Percentiles rank a stretch among this genome's conserved stretches.
These are phyloP conservation scores for Triticum urartu DNA, from an alignment of 176 grass and related monocot genomes.

Conservation along the genomic window DNA sequence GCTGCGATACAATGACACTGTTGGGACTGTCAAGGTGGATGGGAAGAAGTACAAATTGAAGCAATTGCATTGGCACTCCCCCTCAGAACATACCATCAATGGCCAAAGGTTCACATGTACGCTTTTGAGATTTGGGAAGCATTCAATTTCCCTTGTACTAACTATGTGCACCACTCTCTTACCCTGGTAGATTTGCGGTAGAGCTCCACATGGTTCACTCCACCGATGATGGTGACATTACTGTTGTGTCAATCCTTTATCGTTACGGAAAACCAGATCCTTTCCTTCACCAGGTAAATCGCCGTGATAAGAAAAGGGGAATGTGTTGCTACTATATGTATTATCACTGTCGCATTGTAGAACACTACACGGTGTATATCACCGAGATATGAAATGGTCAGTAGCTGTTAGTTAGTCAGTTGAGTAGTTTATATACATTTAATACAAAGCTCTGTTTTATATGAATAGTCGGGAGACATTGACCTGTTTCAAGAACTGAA, in stretches of 20 bases:
- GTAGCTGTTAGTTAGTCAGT: not conserved
- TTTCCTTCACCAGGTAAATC: conserved; percentile 69
- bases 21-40: conserved; percentile 45
- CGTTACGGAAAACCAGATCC: conserved; percentile 53
- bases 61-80: conserved; percentile 82
- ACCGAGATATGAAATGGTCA: not conserved
- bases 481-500: not conserved
- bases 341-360: not conserved
- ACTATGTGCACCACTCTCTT: not conserved
- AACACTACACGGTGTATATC: not conserved
- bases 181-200: conserved; percentile 48
- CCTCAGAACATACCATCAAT: conserved; percentile 72
- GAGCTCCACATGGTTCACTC: conserved; percentile 88
- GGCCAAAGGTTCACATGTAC: conserved; percentile 52
- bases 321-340: not conserved
- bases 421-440: not conserved
- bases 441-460: not conserved
- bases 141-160: not conserved
- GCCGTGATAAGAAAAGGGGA: not conserved
- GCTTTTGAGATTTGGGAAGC: not conserved
- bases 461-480: not conserved
- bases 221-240: conserved; percentile 50
- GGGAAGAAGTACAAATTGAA: conserved; percentile 55
- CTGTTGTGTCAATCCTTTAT: conserved; percentile 64
- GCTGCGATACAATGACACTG: conserved; percentile 50